Evolutionary conservation across 2,329 filamentous ascomycete genomes (phyloP).

Genomic region (Trichoderma lentiforme): DNA sequence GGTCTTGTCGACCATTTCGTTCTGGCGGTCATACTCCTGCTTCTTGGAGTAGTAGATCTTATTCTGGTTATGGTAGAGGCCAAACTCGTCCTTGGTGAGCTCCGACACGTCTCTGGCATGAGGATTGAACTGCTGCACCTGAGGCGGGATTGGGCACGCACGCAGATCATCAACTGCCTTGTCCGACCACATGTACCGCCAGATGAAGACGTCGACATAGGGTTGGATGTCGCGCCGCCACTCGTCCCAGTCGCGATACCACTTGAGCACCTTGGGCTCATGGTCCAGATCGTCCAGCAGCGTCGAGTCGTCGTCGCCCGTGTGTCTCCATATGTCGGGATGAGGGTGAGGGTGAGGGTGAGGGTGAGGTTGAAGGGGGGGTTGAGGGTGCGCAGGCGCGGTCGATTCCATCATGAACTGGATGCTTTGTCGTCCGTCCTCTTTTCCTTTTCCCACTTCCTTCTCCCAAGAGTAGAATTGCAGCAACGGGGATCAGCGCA

Average conservation of each 20-base stretch:
- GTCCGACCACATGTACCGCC: slow-evolving; percentile 15
- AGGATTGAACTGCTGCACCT: slow-evolving; percentile 10
- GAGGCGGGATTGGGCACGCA: slow-evolving; percentile 3
- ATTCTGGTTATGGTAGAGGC: slow-evolving; percentile 3
- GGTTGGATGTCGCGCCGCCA: slow-evolving; percentile 12
- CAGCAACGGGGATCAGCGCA: slow-evolving; percentile 4
- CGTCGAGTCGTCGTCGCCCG: slow-evolving; percentile 14
- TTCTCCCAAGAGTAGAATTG: neutral
- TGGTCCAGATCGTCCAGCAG: slow-evolving; percentile 12
- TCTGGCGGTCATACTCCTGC: slow-evolving; percentile 3
- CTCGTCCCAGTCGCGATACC: slow-evolving; percentile 14
- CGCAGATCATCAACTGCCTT: neutral
- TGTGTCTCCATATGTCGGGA: slow-evolving; percentile 3
- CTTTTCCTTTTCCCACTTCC: neutral
- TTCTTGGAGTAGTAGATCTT: slow-evolving; percentile 9
- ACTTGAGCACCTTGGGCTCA: slow-evolving; percentile 5
- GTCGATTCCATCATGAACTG: neutral
- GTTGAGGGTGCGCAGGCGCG: neutral
- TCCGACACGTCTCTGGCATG: slow-evolving; percentile 14
- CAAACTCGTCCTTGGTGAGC: slow-evolving; percentile 12
- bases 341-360: neutral
- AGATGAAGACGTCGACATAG: slow-evolving; percentile 12
- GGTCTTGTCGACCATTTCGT: slow-evolving; percentile 4
- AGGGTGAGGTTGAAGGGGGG: neutral
- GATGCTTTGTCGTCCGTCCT: neutral